Conservation (phyloP, 345 rosid genomes). For the Acer negundo region DNA sequence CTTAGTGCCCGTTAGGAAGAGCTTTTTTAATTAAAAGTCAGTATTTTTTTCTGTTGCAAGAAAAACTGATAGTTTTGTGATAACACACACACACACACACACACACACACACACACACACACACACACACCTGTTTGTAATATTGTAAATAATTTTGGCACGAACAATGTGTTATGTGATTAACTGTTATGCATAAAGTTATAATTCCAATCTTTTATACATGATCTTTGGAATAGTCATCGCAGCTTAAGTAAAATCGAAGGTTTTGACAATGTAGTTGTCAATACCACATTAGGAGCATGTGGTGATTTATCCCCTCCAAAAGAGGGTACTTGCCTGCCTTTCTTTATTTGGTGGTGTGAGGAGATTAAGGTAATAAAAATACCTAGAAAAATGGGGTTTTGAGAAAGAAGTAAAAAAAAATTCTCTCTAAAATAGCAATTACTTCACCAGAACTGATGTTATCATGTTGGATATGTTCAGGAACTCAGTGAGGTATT, state of each 20-base stretch:
- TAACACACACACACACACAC: too few species aligned
- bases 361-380: conserved; percentile 70
- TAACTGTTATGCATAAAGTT: neutral
- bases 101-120: too few species aligned
- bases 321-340: conserved; percentile 70
- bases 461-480: conserved; percentile 12
- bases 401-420: neutral
- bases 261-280: conserved; percentile 85
- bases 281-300: conserved; percentile 76
- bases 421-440: neutral
- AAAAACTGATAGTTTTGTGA: neutral
- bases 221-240: conserved; percentile 91
- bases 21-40: conserved; percentile 27
- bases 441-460: neutral
- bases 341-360: conserved; percentile 83
- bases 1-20: neutral
- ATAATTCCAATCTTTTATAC: conserved; percentile 14
- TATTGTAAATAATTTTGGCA: neutral
- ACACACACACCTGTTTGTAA: too few species aligned
- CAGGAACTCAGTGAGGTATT: conserved; percentile 74
- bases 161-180: neutral
- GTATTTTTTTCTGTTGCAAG: neutral
- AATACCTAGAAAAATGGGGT: neutral
- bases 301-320: conserved; percentile 66
- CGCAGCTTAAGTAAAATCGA: conserved; percentile 65